Base-by-base conservation (phyloP, 148 eudicot genomes). In the Heliosperma pusillum region DNA sequence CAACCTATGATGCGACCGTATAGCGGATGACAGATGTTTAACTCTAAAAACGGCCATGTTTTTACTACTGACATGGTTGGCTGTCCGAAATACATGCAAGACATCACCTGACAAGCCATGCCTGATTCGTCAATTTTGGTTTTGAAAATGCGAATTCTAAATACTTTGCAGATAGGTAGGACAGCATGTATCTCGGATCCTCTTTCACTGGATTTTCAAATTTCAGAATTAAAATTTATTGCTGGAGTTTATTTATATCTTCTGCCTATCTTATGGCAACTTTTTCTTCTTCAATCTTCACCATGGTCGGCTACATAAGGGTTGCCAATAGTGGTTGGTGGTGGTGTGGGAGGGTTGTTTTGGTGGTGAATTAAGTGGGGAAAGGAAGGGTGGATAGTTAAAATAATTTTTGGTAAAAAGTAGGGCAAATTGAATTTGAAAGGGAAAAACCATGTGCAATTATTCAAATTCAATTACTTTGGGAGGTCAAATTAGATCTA, bases 11-110 rank as follows among this genome's bases (percentile, higher is more conserved):
- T 69, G 74, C 76, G 68, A 1, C 79, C 80, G 30, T 73, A 78
- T 77, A 81, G 88, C 80, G 88, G 82, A 80, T 84, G 79, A 80
- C 58, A 7, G 58, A 71, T 24, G 24, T 21, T 29, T 36, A 16
- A 30, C 29, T 10, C 42, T 20, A 19, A 10, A 40, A 68, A 25
- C 52, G 9, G 66, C 27, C 64, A 16, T 24, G 56, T 47, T 59
- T 44, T 56, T 22, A 20, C 62, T 22, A 20, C 62, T 26, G 62
- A 57, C 30, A 44, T 20, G 26, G 58, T 71, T 16, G 10, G 9
- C 5, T 5, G 33, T 67, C 7, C 70, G 36, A 44, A 74, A 13
- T 52, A 47, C 60, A 21, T 11, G 63, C 56, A 13, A 52, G 47
- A 77, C 26, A 15, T 26, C 36, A 9, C 47, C 40, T 4, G 52